Conservation (phyloP, 2,329 filamentous ascomycete species). For the Fusarium neocosmosporiellum region DNA sequence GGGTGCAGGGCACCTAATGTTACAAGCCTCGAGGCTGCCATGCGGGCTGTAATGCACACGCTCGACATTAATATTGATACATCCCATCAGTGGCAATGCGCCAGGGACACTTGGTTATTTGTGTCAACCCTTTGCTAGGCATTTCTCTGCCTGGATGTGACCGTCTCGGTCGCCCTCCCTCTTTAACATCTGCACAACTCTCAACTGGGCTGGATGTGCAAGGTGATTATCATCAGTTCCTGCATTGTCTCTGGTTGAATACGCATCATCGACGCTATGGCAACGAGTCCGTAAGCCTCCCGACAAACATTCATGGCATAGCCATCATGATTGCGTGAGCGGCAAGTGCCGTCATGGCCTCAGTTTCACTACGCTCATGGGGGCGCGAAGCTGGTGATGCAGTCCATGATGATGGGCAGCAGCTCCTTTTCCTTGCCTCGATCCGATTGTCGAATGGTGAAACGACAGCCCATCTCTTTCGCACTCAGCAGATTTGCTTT, state of each 20-base stretch:
- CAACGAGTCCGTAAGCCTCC: background rate
- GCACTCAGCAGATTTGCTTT: background rate
- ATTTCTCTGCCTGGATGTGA: background rate
- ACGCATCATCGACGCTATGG: background rate
- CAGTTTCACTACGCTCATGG: slow-evolving; percentile 20
- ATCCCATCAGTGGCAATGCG: background rate
- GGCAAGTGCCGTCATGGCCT: slow-evolving; percentile 20
- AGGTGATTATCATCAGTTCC: slow-evolving; percentile 4
- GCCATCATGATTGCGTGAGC: slow-evolving; percentile 1
- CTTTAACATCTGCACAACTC: background rate
- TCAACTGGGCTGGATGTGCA: background rate
- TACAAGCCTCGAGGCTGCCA: slow-evolving; percentile 9
- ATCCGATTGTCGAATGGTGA: slow-evolving; percentile 12
- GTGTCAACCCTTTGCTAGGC: background rate
- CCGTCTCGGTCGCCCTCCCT: background rate
- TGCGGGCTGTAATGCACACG: slow-evolving; percentile 1
- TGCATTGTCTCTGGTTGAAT: background rate
- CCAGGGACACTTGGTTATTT: background rate
- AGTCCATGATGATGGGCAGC: slow-evolving; percentile 6
- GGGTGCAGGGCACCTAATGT: background rate
- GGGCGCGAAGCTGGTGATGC: slow-evolving; percentile 2
- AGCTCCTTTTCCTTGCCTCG: background rate
- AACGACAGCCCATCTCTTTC: slow-evolving; percentile 14
- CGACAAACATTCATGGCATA: slow-evolving; percentile 2
- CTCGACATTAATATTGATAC: background rate